Percentiles rank a stretch among this genome's conserved stretches.
phyloP scores from a whole-genome alignment of 129 eudicot species.

The Centaurea solstitialis region DNA sequence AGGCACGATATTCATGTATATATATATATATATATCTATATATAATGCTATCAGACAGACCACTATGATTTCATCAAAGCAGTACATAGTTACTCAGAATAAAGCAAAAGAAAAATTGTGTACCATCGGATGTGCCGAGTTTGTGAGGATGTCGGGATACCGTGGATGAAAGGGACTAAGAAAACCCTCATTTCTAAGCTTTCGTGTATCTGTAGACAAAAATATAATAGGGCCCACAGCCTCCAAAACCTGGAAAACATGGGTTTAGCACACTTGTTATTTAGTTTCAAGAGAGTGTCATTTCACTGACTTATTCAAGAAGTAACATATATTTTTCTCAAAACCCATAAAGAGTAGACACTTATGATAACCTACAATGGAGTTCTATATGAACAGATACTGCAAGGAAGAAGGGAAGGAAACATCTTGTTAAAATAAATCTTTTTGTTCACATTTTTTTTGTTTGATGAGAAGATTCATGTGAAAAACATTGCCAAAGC shows the following conservation, averaged over 20 bases:
- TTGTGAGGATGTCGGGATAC: slow-evolving; percentile 96
- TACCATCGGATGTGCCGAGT: slow-evolving; percentile 99
- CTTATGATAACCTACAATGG: not conserved
- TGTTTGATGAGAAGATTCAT: not conserved
- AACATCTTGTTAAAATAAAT: not conserved
- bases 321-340: not conserved
- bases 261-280: slow-evolving; percentile 10
- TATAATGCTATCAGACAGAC: slow-evolving; percentile 5
- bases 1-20: not conserved
- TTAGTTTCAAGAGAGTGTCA: slow-evolving; percentile 12
- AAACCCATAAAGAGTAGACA: not conserved
- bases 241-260: slow-evolving; percentile 76
- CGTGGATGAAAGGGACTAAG: slow-evolving; percentile 99
- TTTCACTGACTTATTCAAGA: slow-evolving; percentile 16
- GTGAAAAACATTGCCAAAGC: not conserved
- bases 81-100: slow-evolving; percentile 3
- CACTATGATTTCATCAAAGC: not conserved
- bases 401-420: not conserved
- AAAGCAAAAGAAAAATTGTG: not conserved
- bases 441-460: not conserved
- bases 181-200: slow-evolving; percentile 98
- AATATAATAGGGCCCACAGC: slow-evolving; percentile 96
- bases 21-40: not conserved
- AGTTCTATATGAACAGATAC: not conserved
- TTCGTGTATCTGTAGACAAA: slow-evolving; percentile 93